Base-by-base conservation (phyloP, 2,329 filamentous ascomycete genomes). In the Huntiella omanensis region DNA sequence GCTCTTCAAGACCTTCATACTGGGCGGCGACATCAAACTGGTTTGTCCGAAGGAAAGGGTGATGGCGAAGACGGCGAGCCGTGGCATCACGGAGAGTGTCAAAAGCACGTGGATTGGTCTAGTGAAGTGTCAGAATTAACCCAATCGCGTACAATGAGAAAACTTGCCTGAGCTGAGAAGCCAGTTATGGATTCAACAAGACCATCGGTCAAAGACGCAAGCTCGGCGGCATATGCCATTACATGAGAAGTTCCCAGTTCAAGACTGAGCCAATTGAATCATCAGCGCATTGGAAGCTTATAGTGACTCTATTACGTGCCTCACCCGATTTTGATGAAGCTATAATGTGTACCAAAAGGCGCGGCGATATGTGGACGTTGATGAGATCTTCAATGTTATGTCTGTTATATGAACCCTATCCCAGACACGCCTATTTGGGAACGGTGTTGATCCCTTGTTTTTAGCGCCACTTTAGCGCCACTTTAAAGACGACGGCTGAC, bases 1-100 rank as follows among this genome's bases (percentile, higher is more conserved):
- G 86, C 63, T 96, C 91, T 53, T 87, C 79, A 2, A 95, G 66
- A 1, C 83, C 83, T 42, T 75, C 66, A 2, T 88, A 66, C 33
- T 69, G 70, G 34, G 70, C 69, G 35, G 71, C 64, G 15, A 87
- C 73, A 39, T 82, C 76, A 56, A 87, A 87, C 53, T 83, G 80
- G 55, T 88, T 83, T 1, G 79, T 83, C 34, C 80, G 72, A 33
- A 72, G 64, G 57, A 73, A 75, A 40, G 61, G 71, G 53, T 76
- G 67, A 32, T 69, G 61, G 43, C 69, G 70, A 33, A 80, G 58
- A 40, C 56, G 65, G 28, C 48, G 48, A 16, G 48, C 45, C 13
- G 48, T 47, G 13, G 45, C 41, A 41, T 50, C 48, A 33, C 48
- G 48, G 13, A 50, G 32, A 28, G 40, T 19, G 38, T 61, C 64